Conservation (phyloP, 2,329 filamentous ascomycete species). For the Fusarium sublunatum region DNA sequence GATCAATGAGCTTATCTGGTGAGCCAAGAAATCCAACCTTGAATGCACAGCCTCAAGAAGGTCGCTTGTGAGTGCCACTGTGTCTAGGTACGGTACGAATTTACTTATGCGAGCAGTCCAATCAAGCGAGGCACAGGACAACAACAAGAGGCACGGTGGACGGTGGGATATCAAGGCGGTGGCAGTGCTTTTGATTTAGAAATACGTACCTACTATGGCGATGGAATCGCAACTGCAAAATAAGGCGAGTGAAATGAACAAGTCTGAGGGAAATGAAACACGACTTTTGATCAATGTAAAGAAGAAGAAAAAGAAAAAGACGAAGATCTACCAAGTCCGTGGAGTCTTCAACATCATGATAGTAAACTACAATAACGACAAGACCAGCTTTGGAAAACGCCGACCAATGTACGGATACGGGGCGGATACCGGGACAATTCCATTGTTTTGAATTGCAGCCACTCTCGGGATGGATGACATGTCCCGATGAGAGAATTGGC, state of each 20-base stretch:
- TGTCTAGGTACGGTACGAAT: constrained; percentile 13
- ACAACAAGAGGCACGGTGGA: neutral
- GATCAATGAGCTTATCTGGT: constrained; percentile 31
- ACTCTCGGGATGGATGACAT: constrained; percentile 36
- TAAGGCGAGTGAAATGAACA: constrained; percentile 20
- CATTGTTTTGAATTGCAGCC: constrained; percentile 34
- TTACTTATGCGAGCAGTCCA: neutral
- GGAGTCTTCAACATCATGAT: neutral
- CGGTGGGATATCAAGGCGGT: constrained; percentile 33
- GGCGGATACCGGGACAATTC: constrained; percentile 1
- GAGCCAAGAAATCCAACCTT: constrained; percentile 34
- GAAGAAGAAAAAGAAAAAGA: neutral
- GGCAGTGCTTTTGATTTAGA: constrained; percentile 32
- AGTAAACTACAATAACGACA: neutral
- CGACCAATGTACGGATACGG: constrained; percentile 1
- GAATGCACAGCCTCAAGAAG: constrained; percentile 30
- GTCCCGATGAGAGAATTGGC: constrained; percentile 27
- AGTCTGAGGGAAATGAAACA: constrained; percentile 26
- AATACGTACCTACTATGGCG: neutral
- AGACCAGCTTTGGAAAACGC: constrained; percentile 9
- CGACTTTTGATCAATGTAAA: constrained; percentile 3
- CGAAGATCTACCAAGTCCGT: no score
- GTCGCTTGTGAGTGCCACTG: constrained; percentile 21
- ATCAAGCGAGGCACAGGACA: constrained; percentile 27
- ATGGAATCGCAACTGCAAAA: neutral